Percentiles rank a stretch among this genome's conserved stretches.
Conservation (phyloP, 1,139 yeast species). For the Saccharomyces hybrid region DNA sequence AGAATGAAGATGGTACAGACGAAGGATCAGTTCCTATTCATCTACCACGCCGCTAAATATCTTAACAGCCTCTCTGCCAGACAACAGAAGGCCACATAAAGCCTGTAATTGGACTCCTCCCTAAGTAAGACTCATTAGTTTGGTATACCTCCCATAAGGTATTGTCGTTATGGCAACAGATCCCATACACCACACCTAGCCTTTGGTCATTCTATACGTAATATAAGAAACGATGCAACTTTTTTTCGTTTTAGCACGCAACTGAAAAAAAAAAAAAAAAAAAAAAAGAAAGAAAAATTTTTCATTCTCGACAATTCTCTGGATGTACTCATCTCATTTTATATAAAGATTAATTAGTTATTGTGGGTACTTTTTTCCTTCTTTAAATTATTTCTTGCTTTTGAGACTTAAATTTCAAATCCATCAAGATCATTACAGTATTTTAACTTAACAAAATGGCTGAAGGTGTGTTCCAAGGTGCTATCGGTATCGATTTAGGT, state of each 20-base stretch:
- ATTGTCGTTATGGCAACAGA: background rate
- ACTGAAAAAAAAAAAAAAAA: constrained; percentile 1
- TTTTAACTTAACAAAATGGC: constrained; percentile 43
- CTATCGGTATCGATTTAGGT: constrained; percentile 98
- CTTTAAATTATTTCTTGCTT: too few species aligned
- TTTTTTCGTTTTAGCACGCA: constrained; percentile 1
- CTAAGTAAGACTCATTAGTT: too few species aligned
- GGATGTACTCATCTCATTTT: background rate
- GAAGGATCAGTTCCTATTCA: constrained; percentile 28
- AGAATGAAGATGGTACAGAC: constrained; percentile 33
- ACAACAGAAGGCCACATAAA: background rate
- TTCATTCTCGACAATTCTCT: constrained; percentile 14
- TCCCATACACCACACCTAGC: background rate
- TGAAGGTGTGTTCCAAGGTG: constrained; percentile 98
- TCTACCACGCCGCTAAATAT: constrained; percentile 29
- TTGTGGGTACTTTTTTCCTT: too few species aligned
- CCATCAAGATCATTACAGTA: constrained; percentile 17
- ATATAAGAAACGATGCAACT: too few species aligned
- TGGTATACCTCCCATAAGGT: background rate
- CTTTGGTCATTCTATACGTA: too few species aligned
- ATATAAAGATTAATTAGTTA: constrained; percentile 1
- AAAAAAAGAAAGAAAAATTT: background rate
- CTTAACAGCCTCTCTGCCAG: constrained; percentile 5
- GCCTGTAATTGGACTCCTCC: too few species aligned
- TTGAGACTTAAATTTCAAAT: background rate